Conservation (phyloP, 148 eudicot genomes). For the Fagopyrum esculentum region DNA sequence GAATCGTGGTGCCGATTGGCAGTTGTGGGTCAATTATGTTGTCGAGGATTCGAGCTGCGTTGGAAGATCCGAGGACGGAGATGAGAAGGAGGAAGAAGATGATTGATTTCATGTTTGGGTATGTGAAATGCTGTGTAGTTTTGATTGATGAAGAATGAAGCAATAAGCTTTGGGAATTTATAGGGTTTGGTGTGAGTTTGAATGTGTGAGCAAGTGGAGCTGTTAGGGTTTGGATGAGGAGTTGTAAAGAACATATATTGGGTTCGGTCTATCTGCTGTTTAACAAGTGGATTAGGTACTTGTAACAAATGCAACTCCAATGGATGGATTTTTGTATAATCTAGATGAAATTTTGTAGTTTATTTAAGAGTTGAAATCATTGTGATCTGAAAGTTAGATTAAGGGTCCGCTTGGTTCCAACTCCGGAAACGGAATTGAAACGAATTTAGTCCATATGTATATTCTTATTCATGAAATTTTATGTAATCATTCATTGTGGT, state of each 20-base stretch:
- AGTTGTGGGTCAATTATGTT: not conserved
- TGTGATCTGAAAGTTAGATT: too few species aligned
- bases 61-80: not conserved
- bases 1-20: not conserved
- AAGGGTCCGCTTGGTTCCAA: too few species aligned
- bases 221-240: conserved; percentile 5
- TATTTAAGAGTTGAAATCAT: too few species aligned
- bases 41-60: not conserved
- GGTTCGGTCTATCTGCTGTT: too few species aligned
- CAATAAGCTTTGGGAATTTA: not conserved
- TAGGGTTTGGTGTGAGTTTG: not conserved
- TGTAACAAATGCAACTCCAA: too few species aligned
- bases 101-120: not conserved
- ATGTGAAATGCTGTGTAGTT: not conserved
- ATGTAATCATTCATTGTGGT: too few species aligned
- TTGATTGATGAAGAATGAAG: not conserved
- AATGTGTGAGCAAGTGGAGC: not conserved
- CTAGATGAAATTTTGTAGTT: too few species aligned
- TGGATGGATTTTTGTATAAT: too few species aligned
- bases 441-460: too few species aligned
- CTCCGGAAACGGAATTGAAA: too few species aligned
- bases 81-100: conserved; percentile 2
- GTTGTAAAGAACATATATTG: not conserved
- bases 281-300: too few species aligned
- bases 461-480: too few species aligned